Evolutionary conservation across 148 eudicot genomes (phyloP), one percentile per base, ranked within the genome.

Genomic region (Cornus suecica): DNA sequence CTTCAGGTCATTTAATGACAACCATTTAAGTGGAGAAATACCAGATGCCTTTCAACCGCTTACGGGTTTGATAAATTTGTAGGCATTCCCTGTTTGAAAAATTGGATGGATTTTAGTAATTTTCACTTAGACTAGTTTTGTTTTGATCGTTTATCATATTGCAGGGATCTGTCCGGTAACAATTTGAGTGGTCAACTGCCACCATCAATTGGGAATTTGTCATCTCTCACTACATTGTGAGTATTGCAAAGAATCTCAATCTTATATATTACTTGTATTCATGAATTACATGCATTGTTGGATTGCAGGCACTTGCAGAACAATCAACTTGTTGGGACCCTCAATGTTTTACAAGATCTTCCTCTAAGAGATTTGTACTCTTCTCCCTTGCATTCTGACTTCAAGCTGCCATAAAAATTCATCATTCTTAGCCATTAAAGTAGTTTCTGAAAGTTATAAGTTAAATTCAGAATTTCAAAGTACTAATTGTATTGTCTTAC

Each of bases 151-250:
- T 60, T 73, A 5, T 78, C 45, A n/a, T 20, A 48, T 8, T 86
- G 82, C 90, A 95, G 99, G 90, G 92, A 93, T 83, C 82, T 95
- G 56, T 93, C 97, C 11, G 88, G 86, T 28, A 95, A 95, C 86
- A 87, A 73, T 76, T 81, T 95, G 75, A 88, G 80, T 30, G 90
- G 97, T 74, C 86, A 77, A 42, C 91, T 95, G 77, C 99, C 99
- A 65, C 87, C 92, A 63, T 93, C 99, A 24, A 84, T 95, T 92
- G 92, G 84, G 66, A 88, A 73, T 78, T 79, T 90, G 81, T 80
- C 90, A 52, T 81, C 90, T 68, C 87, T 93, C 16, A 84, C 88
- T 56, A 86, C 88, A 64, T 85, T 95, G 99, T 95, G 76, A 82
- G 99, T 83, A 37, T 14, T 9, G 79, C 23, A 28, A 61, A 15